These are phyloP conservation scores for Willaertia magna DNA, from an alignment of 208 protist genomes.

Conservation along the genomic window DNA sequence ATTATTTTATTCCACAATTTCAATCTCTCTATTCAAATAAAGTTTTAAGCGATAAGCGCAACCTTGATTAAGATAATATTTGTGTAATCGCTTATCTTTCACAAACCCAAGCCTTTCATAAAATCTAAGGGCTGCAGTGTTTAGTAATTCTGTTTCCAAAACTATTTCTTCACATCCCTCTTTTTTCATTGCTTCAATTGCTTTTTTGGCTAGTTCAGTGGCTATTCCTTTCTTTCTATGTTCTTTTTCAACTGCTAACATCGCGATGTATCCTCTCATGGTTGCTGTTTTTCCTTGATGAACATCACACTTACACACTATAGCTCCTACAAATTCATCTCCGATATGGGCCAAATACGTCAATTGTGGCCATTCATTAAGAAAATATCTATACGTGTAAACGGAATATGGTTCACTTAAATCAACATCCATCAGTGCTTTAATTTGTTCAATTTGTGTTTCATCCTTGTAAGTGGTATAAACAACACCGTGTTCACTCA, in stretches of 20 bases:
- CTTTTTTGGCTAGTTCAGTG: constrained; percentile 62
- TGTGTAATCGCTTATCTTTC: constrained; percentile 47
- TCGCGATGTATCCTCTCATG: constrained; percentile 89
- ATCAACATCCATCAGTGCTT: constrained; percentile 76
- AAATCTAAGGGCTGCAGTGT: constrained; percentile 69
- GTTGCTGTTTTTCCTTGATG: background rate
- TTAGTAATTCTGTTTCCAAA: constrained; percentile 81
- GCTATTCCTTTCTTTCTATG: constrained; percentile 76
- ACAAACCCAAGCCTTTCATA: constrained; percentile 92
- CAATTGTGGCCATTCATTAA: constrained; percentile 87
- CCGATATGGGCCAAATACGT: constrained; percentile 48
- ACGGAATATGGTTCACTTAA: constrained; percentile 96
- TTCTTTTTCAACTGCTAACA: constrained; percentile 83
- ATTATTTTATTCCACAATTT: no score
- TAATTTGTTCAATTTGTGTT: constrained; percentile 64
- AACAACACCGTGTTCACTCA: no score
- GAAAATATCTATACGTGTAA: constrained; percentile 97
- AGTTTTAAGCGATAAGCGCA: constrained; percentile 83
- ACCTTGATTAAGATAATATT: constrained; percentile 80
- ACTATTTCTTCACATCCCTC: constrained; percentile 76
- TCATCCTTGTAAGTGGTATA: constrained; percentile 1
- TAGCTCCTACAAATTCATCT: constrained; percentile 57
- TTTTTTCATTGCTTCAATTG: constrained; percentile 73
- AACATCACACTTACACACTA: constrained; percentile 51
- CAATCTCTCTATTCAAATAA: no score